A percentile compares a stretch with the other conserved stretches of the same genome.
phyloP scores from a whole-genome alignment of 495 filamentous ascomycete species.

The Penicillium soppii region DNA sequence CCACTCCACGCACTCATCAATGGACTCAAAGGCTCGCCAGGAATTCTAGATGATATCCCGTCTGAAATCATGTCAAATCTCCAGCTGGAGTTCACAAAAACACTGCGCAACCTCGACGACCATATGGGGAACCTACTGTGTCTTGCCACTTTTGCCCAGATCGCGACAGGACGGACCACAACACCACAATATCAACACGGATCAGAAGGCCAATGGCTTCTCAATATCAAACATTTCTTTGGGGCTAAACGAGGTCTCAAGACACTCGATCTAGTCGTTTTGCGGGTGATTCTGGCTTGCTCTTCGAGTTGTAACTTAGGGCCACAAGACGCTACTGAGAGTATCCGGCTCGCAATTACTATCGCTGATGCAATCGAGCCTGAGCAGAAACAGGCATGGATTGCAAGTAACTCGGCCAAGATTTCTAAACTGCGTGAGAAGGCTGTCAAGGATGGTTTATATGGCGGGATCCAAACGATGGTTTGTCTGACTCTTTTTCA shows the following conservation, averaged over 20 bases:
- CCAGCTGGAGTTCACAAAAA: conserved; percentile 46
- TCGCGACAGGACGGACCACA: conserved; percentile 25
- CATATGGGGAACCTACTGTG: conserved; percentile 50
- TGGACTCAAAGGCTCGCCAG: conserved; percentile 29
- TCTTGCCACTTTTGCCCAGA: conserved; percentile 47
- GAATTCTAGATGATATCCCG: conserved; percentile 34
- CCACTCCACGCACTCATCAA: conserved; percentile 43
- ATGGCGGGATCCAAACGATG: conserved; percentile 42
- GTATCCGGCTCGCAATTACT: conserved; percentile 48
- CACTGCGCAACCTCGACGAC: conserved; percentile 45
- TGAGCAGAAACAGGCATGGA: conserved; percentile 44
- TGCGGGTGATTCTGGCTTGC: conserved; percentile 53
- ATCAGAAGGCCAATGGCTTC: conserved; percentile 30
- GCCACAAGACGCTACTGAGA: conserved; percentile 41
- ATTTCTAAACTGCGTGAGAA: conserved; percentile 55
- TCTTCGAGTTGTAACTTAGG: conserved; percentile 42
- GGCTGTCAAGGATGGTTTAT: conserved; percentile 37
- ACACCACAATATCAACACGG: conserved; percentile 9
- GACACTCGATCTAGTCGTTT: conserved; percentile 54
- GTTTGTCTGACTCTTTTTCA: conserved; percentile 19
- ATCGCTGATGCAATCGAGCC: conserved; percentile 46
- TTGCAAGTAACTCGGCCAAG: conserved; percentile 37
- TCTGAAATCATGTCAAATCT: conserved; percentile 40
- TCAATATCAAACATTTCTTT: conserved; percentile 49
- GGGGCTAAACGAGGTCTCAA: conserved; percentile 49